Evolutionary conservation across 2,329 filamentous ascomycete species (phyloP).

Genomic region (Cercospora sesami): DNA sequence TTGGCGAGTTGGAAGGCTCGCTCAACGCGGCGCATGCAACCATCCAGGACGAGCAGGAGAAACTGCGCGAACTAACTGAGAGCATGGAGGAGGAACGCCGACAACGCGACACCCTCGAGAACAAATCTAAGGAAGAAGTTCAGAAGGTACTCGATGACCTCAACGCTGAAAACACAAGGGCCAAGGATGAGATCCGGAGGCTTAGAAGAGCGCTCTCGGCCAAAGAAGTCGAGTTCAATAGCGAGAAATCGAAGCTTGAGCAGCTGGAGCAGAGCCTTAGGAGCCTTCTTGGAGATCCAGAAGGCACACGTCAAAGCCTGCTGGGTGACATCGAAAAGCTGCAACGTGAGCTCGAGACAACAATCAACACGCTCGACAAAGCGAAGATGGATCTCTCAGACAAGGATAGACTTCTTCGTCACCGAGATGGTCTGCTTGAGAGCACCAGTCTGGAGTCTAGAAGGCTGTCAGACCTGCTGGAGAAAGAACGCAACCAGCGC

Average conservation of each 20-base stretch:
- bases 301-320: slow-evolving; percentile 79
- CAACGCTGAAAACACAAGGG: slow-evolving; percentile 75
- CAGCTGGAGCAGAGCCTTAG: slow-evolving; percentile 88
- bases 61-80: slow-evolving; percentile 53
- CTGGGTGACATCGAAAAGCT: slow-evolving; percentile 81
- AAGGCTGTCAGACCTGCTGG: slow-evolving; percentile 81
- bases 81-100: slow-evolving; percentile 77
- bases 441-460: slow-evolving; percentile 82
- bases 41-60: slow-evolving; percentile 82
- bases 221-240: slow-evolving; percentile 82
- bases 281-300: slow-evolving; percentile 82
- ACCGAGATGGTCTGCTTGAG: slow-evolving; percentile 84
- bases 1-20: slow-evolving; percentile 85
- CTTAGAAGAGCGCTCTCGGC: slow-evolving; percentile 80
- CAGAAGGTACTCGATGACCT: slow-evolving; percentile 92
- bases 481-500: slow-evolving; percentile 83
- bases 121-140: slow-evolving; percentile 89
- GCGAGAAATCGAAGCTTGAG: slow-evolving; percentile 87
- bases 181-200: slow-evolving; percentile 82
- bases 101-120: slow-evolving; percentile 82
- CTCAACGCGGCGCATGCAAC: slow-evolving; percentile 75
- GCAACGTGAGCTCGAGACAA: slow-evolving; percentile 82
- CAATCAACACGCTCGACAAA: slow-evolving; percentile 75
- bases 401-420: slow-evolving; percentile 85
- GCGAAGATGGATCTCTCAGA: slow-evolving; percentile 78